These are phyloP conservation scores for Arabis hirsuta DNA, from an alignment of 345 rosid species.

Conservation along the genomic window DNA sequence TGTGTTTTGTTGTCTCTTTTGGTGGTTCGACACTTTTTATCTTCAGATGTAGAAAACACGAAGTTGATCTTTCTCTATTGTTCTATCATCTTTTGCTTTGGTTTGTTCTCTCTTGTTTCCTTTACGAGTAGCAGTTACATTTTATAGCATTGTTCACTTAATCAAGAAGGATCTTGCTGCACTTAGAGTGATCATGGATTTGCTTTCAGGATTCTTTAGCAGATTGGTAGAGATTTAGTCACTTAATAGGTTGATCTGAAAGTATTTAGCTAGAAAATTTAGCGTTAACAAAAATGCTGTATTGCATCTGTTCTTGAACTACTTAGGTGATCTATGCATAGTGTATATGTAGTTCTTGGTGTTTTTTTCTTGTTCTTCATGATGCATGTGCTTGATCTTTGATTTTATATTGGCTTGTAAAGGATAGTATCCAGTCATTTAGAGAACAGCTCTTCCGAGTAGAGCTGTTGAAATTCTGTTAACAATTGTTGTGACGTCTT, in stretches of 20 bases:
- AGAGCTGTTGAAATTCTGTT: neutral
- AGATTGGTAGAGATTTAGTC: neutral
- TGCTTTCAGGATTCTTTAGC: slow-evolving; percentile 5
- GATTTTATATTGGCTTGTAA: neutral
- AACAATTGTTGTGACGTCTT: neutral
- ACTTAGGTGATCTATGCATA: neutral
- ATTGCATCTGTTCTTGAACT: neutral
- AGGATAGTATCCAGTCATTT: slow-evolving; percentile 1
- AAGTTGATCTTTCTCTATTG: slow-evolving; percentile 17
- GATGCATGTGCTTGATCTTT: slow-evolving; percentile 20
- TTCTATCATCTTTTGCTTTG: neutral
- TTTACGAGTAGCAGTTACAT: neutral
- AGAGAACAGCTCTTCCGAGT: neutral
- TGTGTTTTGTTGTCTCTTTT: slow-evolving; percentile 19
- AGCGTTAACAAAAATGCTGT: neutral
- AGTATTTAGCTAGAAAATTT: neutral
- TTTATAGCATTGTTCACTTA: neutral
- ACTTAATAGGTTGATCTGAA: neutral
- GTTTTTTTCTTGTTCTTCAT: slow-evolving; percentile 1
- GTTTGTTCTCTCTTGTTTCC: slow-evolving; percentile 2
- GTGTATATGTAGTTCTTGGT: neutral
- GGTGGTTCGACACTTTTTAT: slow-evolving; percentile 11
- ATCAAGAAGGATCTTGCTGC: slow-evolving; percentile 17
- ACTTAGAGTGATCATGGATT: neutral
- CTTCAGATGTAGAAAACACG: slow-evolving; percentile 26